Evolutionary conservation across 352 stramenopile genomes (phyloP).

Genomic region (Phytophthora crassamura): DNA sequence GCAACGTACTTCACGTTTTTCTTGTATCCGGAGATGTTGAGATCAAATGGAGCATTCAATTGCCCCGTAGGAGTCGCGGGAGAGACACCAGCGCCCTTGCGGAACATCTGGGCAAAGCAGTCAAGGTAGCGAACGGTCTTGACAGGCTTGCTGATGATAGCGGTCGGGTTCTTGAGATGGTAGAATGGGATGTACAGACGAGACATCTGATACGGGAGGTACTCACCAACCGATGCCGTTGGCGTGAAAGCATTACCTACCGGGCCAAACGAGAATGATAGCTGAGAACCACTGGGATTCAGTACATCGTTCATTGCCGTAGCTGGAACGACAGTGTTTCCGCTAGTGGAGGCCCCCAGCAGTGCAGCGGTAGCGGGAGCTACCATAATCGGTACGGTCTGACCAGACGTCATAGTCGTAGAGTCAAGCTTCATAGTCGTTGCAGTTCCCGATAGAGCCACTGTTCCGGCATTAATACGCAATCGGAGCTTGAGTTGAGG

Average conservation of each 20-base stretch:
- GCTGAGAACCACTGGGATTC: background rate
- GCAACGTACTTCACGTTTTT: background rate
- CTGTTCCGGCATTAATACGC: too few species aligned
- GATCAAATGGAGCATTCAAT: background rate
- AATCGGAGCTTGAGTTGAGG: background rate
- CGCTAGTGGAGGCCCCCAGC: background rate
- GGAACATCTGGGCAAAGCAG: background rate
- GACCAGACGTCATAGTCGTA: too few species aligned
- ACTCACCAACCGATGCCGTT: background rate
- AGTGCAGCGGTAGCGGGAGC: too few species aligned
- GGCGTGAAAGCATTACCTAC: background rate
- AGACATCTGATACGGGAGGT: background rate
- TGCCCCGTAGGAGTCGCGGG: too few species aligned
- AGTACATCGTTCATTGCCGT: background rate
- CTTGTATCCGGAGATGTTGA: background rate
- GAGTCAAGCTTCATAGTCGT: background rate
- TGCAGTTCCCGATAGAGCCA: background rate
- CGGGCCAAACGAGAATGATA: background rate
- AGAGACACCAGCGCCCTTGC: too few species aligned
- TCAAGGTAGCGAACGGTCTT: background rate
- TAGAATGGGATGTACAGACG: background rate
- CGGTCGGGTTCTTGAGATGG: background rate
- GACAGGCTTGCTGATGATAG: background rate
- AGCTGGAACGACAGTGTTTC: too few species aligned
- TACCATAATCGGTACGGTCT: background rate